phyloP scores from a whole-genome alignment of 1,284 basidiomycete genomes.

The Marasmius fiardii region DNA sequence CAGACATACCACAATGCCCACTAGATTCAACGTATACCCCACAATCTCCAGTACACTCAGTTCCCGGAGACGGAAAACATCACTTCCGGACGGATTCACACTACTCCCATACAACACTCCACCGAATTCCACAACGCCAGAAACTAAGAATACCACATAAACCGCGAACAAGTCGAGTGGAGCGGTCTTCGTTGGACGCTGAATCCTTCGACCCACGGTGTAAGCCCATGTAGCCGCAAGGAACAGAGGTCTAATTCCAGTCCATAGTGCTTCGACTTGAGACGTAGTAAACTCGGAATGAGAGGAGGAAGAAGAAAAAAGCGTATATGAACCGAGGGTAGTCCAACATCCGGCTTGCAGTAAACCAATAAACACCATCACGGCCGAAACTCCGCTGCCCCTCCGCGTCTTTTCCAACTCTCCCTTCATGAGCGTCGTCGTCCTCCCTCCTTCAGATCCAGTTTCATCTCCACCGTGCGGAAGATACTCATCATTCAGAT shows the following conservation, averaged over 20 bases:
- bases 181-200: constrained; percentile 37
- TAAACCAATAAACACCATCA: constrained; percentile 48
- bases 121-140: constrained; percentile 41
- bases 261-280: constrained; percentile 25
- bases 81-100: constrained; percentile 32
- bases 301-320: no score
- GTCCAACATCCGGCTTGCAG: constrained; percentile 50
- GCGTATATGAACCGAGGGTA: no score
- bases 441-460: no score
- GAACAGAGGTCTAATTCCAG: constrained; percentile 33
- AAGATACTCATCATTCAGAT: no score
- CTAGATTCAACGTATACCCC: constrained; percentile 36
- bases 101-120: constrained; percentile 45
- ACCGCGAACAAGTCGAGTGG: constrained; percentile 52
- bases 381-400: constrained; percentile 41
- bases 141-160: constrained; percentile 41
- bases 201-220: constrained; percentile 33
- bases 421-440: constrained; percentile 11
- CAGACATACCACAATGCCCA: constrained; percentile 36
- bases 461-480: no score
- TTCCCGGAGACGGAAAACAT: constrained; percentile 38
- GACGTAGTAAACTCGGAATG: constrained; percentile 38
- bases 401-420: constrained; percentile 13
- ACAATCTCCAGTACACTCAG: constrained; percentile 24
- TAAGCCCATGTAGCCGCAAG: constrained; percentile 56